Evolutionary conservation across 192 early-diverging fungal species (phyloP), one percentile per base, ranked within the genome.

Genomic region (Backusella sp.): DNA sequence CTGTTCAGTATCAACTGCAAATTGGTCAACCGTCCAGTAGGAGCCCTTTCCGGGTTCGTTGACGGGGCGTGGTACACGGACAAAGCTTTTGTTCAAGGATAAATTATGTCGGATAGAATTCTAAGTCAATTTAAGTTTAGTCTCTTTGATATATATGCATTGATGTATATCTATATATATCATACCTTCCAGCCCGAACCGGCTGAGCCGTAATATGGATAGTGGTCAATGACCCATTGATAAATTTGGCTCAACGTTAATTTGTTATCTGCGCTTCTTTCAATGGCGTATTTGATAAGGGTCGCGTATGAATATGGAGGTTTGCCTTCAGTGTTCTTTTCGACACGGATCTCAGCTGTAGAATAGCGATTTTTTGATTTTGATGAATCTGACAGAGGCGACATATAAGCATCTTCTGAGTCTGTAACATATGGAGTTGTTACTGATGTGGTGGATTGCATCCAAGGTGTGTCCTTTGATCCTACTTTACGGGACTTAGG

Each of bases 21-120:
- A 79, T 26, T 82, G 79, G 71, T 95, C 92, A 17, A 95, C 89
- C 0, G 90, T 92, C 93, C 93, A 95, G 68, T 93, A 95, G 35
- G 92, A 90, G 21, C 93, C 93, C 83, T 95, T 95, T n/a, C 93
- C 93, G 19, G 93, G 93, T 73, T 95, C 93, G 76, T 92, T 93
- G 71, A 92, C 88, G 8, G 92, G 90, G 15, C 94, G 86, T 23
- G 92, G 86, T 6, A 94, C 89, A 66, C 91, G 87, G 28, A 93
- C 87, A 85, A 96, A 96, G n/a, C 83, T 85, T 72, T 92, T 93
- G 80, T 95, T 95, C 41, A 95, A 86, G 6, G 91, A 92, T 42
- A 96, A 78, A 79, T 95, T 95, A 79, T 96, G 94, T 32, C 94
- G 88, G 70, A 96, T 91, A 9, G 94, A 96, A 74, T 96, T 96